Percentiles rank a stretch among this genome's conserved stretches.
These are phyloP conservation scores for Trichoderma sp. DNA, from an alignment of 2,329 filamentous ascomycete genomes.

Conservation along the genomic window DNA sequence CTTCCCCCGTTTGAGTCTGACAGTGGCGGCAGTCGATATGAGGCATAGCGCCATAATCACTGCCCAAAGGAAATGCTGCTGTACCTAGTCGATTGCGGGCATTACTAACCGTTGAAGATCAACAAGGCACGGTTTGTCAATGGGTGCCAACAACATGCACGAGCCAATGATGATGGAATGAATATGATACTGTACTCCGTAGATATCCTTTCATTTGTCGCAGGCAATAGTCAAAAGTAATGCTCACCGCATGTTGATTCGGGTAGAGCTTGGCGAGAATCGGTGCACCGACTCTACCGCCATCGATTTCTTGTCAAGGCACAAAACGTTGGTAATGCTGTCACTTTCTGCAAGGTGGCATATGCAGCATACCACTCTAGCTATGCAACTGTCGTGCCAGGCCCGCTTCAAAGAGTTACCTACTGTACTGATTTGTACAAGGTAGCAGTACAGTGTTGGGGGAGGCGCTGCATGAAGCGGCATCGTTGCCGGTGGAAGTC, in stretches of 20 bases:
- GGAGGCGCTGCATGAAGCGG: not conserved
- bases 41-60: not conserved
- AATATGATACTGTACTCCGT: no score
- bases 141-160: not conserved
- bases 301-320: not conserved
- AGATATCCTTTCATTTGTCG: not conserved
- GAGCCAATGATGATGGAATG: not conserved
- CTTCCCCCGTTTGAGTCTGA: not conserved
- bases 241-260: conserved; percentile 10
- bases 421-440: not conserved
- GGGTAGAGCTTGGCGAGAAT: not conserved
- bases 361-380: not conserved
- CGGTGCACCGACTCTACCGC: not conserved
- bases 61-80: not conserved
- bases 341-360: conserved; percentile 5
- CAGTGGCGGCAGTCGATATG: not conserved
- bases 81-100: not conserved
- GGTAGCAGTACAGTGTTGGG: not conserved
- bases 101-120: not conserved
- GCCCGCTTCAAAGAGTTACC: not conserved
- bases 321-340: not conserved
- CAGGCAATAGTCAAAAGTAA: not conserved
- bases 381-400: conserved; percentile 9
- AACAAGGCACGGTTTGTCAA: not conserved
- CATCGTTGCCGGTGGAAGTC: not conserved